Conservation (phyloP, 75 land plant genomes). For the Cunninghamia lanceolata region DNA sequence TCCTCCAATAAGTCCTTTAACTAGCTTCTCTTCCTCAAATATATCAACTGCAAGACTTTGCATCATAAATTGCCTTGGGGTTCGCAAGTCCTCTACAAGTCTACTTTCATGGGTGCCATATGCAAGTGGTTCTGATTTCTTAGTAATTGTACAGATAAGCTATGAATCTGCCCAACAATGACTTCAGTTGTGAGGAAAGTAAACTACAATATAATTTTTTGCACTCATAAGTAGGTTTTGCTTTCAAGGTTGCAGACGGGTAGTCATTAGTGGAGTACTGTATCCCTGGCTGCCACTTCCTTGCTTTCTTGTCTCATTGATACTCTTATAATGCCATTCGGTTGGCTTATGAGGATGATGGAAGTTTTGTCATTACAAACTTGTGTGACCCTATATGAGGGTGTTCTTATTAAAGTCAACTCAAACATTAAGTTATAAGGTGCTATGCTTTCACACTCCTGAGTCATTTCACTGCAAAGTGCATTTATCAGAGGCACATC, state of each 20-base stretch:
- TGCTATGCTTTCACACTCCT: too few species aligned
- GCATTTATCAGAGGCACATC: too few species aligned
- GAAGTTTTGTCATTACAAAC: too few species aligned
- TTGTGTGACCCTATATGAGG: too few species aligned
- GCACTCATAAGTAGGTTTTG: slow-evolving; percentile 78
- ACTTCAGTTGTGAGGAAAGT: slow-evolving; percentile 58
- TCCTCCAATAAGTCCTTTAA: too few species aligned
- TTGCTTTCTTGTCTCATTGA: too few species aligned
- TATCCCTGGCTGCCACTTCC: slow-evolving; percentile 93
- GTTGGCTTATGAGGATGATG: too few species aligned
- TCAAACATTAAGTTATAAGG: too few species aligned
- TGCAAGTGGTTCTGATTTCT: slow-evolving; percentile 75
- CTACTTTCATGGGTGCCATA: slow-evolving; percentile 61
- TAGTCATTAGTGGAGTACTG: slow-evolving; percentile 79
- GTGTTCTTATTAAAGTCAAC: too few species aligned
- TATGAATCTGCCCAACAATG: slow-evolving; percentile 81
- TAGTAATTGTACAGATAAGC: slow-evolving; percentile 61
- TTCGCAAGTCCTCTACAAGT: slow-evolving; percentile 62
- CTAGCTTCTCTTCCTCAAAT: too few species aligned
- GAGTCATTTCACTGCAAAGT: too few species aligned
- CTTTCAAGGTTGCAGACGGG: slow-evolving; percentile 62
- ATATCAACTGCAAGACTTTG: slow-evolving; percentile 69
- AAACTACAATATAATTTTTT: slow-evolving; percentile 71
- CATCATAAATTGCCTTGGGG: slow-evolving; percentile 65
- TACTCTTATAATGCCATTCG: too few species aligned